Percentiles rank a stretch among this genome's conserved stretches.
phyloP scores from a whole-genome alignment of 2,329 filamentous ascomycete species.

The Fusarium nygamai region DNA sequence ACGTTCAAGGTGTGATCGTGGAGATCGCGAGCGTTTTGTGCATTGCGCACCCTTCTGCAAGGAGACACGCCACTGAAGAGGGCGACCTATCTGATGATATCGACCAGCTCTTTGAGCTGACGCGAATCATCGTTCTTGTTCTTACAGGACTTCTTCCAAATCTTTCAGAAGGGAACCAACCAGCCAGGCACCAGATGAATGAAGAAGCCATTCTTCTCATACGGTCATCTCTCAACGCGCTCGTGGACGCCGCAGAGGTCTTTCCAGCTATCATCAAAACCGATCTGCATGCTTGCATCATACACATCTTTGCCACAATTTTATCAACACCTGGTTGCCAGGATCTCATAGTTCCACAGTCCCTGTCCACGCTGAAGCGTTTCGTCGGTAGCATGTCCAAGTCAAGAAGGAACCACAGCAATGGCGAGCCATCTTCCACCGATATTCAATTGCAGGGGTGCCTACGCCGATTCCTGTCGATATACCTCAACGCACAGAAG shows the following conservation, averaged over 20 bases:
- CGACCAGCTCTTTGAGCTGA: constrained; percentile 96
- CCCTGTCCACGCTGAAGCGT: constrained; percentile 88
- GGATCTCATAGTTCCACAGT: constrained; percentile 86
- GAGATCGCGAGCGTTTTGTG: constrained; percentile 92
- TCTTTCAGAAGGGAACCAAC: constrained; percentile 72
- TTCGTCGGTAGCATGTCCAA: constrained; percentile 82
- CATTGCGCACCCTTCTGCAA: constrained; percentile 88
- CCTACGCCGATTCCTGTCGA: constrained; percentile 82
- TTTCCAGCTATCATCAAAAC: constrained; percentile 97
- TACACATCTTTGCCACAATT: constrained; percentile 96
- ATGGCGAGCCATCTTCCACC: constrained; percentile 59
- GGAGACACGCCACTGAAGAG: constrained; percentile 65
- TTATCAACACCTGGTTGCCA: constrained; percentile 87
- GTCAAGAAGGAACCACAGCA: constrained; percentile 51
- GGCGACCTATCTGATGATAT: constrained; percentile 94
- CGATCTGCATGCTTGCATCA: constrained; percentile 93
- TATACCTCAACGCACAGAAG: constrained; percentile 79
- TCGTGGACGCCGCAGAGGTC: constrained; percentile 94
- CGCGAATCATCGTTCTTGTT: constrained; percentile 93
- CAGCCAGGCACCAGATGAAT: constrained; percentile 79
- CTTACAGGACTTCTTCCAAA: constrained; percentile 89
- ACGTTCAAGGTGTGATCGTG: constrained; percentile 91
- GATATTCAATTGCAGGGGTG: constrained; percentile 82
- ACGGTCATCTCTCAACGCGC: constrained; percentile 80
- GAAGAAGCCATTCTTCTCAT: constrained; percentile 88